These are phyloP conservation scores for Galium porrigens DNA, from an alignment of 305 asterid genomes.

Conservation along the genomic window DNA sequence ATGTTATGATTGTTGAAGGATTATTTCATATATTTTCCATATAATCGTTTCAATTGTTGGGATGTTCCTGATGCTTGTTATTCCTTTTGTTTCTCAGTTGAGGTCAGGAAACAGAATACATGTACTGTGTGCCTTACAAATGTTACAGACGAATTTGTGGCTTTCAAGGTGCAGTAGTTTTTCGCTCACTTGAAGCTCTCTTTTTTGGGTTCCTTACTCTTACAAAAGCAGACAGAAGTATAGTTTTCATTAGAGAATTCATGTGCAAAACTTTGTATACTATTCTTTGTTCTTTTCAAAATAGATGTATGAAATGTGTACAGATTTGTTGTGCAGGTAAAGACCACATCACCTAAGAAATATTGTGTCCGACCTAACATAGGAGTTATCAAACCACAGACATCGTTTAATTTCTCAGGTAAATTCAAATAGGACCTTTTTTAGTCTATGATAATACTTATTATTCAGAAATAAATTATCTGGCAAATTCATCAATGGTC, in stretches of 20 bases:
- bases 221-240: not conserved
- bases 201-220: not conserved
- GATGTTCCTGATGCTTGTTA: conserved; percentile 8
- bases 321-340: conserved; percentile 46
- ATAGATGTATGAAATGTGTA: conserved; percentile 3
- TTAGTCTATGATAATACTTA: conserved; percentile 2
- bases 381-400: conserved; percentile 69
- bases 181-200: not conserved
- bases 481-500: not conserved
- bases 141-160: conserved; percentile 63
- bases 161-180: conserved; percentile 59
- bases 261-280: not conserved
- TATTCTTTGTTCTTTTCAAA: not conserved
- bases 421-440: not conserved
- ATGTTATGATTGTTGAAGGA: not conserved
- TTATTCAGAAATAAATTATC: not conserved
- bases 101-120: conserved; percentile 70
- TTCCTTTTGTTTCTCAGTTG: conserved; percentile 40
- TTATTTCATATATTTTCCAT: not conserved
- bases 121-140: conserved; percentile 53
- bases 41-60: not conserved
- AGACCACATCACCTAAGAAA: conserved; percentile 89
- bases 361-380: conserved; percentile 75
- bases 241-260: not conserved
- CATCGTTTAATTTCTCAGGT: conserved; percentile 66